Evolutionary conservation across 2,329 filamentous ascomycete species (phyloP), one percentile per base, ranked within the genome.

Genomic region (Colletotrichum agaves): DNA sequence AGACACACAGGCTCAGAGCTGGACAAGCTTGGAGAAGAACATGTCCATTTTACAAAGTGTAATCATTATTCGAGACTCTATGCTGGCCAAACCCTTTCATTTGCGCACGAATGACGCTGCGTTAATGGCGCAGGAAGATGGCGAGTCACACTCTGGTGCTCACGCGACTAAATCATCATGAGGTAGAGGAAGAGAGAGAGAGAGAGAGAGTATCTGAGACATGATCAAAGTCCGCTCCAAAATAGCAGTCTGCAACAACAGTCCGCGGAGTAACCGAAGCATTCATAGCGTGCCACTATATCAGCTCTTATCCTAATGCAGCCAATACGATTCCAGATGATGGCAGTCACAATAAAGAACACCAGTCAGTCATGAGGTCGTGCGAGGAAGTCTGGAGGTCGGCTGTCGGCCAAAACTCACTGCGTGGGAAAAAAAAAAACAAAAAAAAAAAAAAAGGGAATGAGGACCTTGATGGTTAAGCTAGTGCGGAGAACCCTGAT

Each of bases 401-500:
- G 15, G 7, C 15, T 3, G 44, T 15, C 19, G 21, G 27, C 50
- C 35, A 47, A 23, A 47, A 23, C 39, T 39, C 23, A 37, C 31
- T 59, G 62, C 46, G 61, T 17, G 27, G 27, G 47, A 50, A 50
- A 44, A 21, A 39, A 6, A 27, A 7, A 1, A 27, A n/a, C n/a
- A n/a, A n/a, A n/a, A n/a, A 33, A 33, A 33, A 33, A 10, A 33
- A 10, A 37, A 23, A 41, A 44, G 4, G 58, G 46, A 35, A 5
- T 47, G 65, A 60, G 65, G 46, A 68, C 65, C 65, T 58, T 64
- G 65, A 68, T 68, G 65, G 65, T 35, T 15, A 46, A 64, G 15
- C 61, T 68, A 65, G 64, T 44, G 55, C 39, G 65, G 61, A 68
- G 65, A 60, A 68, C 65, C 61, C 49, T 60, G 65, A 68, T 60